Evolutionary conservation across 2,329 filamentous ascomycete species (phyloP), one percentile per base, ranked within the genome.

Genomic region (Pestalotiopsis sp.): DNA sequence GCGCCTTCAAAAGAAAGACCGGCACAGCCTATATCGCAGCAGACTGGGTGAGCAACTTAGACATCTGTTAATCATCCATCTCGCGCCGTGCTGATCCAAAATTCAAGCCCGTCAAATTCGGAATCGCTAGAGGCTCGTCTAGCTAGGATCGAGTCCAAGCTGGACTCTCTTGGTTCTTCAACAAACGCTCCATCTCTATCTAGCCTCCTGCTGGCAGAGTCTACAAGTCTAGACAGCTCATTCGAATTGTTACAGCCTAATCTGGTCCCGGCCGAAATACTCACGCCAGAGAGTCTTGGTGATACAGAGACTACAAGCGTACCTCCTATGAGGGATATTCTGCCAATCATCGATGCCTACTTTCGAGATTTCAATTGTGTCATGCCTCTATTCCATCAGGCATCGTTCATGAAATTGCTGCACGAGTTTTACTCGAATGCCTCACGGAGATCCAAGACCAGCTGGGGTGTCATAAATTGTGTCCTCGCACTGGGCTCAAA

Each of bases 381-480:
- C 0, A 70, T 82, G 3, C 81, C 81, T 1, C 73, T 84, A 4
- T 83, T 82, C 61, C 71, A 80, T 38, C 78, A 80, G 31, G 65
- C 69, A 1, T 75, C 74, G 0, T 83, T 83, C 56, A 80, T 81
- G 77, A 72, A 71, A 6, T 72, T 81, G 70, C 66, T 83, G 2
- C 74, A 76, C 3, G 70, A 72, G 0, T 84, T 79, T 74, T 83
- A 82, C 59, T 75, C 72, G 2, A 68, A 74, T 2, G 59, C 69
- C 2, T 67, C 73, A 1, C 70, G 72, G 57, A 73, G 75, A 2
- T 71, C 76, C 23, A 73, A 72, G 61, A 76, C 75, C 1, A 70
- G 72, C 1, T 82, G 80, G 78, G 81, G 81, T 0, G 77, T 80
- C 13, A 79, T 83, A 20, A 80, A 82, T 11, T 76, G 80, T 39